Conservation (phyloP, 2,329 filamentous ascomycete species). For the Elsinoe australis region DNA sequence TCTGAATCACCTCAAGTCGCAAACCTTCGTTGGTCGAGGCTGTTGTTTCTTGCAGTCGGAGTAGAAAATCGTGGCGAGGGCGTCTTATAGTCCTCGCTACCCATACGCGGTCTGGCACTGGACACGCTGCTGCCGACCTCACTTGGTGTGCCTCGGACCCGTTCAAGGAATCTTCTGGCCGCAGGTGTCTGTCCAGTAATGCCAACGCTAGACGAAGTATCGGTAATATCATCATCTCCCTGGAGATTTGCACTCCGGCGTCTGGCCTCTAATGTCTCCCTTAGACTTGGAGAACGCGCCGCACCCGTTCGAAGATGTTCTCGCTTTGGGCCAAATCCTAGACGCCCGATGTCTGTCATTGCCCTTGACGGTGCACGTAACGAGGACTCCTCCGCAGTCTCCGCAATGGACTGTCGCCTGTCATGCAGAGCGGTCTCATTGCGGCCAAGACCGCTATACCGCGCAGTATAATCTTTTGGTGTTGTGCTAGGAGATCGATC, state of each 20-base stretch:
- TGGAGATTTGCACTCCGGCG: conserved; percentile 19
- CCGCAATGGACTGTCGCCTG: conserved; percentile 25
- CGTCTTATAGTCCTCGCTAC: conserved; percentile 12
- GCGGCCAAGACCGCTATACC: conserved; percentile 28
- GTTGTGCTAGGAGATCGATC: conserved; percentile 11
- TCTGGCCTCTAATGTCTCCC: conserved; percentile 22
- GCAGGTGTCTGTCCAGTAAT: conserved; percentile 12
- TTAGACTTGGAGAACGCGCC: conserved; percentile 20
- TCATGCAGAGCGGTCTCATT: neutral
- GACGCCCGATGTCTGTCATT: conserved; percentile 38
- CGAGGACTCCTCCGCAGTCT: conserved; percentile 30
- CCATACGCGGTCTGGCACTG: neutral
- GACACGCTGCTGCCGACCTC: conserved; percentile 12
- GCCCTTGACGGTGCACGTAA: conserved; percentile 42
- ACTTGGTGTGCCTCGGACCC: conserved; percentile 8
- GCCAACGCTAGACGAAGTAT: conserved; percentile 1
- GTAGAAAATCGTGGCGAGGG: conserved; percentile 6
- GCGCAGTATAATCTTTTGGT: conserved; percentile 19
- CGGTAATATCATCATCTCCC: conserved; percentile 1
- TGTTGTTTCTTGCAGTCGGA: neutral
- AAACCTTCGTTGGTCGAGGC: conserved; percentile 8
- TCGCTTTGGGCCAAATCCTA: conserved; percentile 7
- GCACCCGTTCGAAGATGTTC: conserved; percentile 26
- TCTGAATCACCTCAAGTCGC: neutral
- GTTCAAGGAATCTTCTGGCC: conserved; percentile 12